These are phyloP conservation scores for Fusarium humuli DNA, from an alignment of 2,329 filamentous ascomycete species.

Conservation along the genomic window DNA sequence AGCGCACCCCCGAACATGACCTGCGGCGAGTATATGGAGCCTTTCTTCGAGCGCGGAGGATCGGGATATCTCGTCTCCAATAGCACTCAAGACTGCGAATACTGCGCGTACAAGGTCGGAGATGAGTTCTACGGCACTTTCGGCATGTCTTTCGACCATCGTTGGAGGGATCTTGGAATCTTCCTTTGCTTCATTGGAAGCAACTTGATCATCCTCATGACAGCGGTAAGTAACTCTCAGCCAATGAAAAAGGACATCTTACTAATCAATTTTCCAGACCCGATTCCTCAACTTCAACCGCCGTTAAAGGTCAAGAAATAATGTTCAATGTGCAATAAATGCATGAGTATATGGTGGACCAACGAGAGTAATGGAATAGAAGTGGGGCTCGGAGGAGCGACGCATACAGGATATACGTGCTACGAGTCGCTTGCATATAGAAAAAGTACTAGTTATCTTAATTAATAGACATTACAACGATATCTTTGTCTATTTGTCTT, in stretches of 20 bases:
- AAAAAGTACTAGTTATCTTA: not conserved
- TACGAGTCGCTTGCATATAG: not conserved
- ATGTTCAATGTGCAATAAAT: not conserved
- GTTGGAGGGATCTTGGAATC: slow-evolving; percentile 89
- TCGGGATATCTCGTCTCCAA: slow-evolving; percentile 78
- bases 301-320: slow-evolving; percentile 50
- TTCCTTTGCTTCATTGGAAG: slow-evolving; percentile 79
- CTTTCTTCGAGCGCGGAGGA: slow-evolving; percentile 62
- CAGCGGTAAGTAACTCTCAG: slow-evolving; percentile 59
- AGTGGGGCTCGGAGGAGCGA: not conserved
- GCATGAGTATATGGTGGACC: not conserved
- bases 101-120: slow-evolving; percentile 84
- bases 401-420: not conserved
- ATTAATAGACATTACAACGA: not conserved
- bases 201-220: slow-evolving; percentile 74
- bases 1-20: slow-evolving; percentile 64
- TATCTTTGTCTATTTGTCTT: not conserved
- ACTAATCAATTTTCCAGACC: slow-evolving; percentile 50
- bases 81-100: slow-evolving; percentile 75
- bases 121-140: slow-evolving; percentile 82
- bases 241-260: not conserved
- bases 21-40: slow-evolving; percentile 45
- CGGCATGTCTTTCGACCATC: slow-evolving; percentile 71
- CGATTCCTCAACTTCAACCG: slow-evolving; percentile 66
- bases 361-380: not conserved